A percentile compares a stretch with the other conserved stretches of the same genome.
Conservation (phyloP, 78 protist genomes). For the Tieghemostelium lacteum region DNA sequence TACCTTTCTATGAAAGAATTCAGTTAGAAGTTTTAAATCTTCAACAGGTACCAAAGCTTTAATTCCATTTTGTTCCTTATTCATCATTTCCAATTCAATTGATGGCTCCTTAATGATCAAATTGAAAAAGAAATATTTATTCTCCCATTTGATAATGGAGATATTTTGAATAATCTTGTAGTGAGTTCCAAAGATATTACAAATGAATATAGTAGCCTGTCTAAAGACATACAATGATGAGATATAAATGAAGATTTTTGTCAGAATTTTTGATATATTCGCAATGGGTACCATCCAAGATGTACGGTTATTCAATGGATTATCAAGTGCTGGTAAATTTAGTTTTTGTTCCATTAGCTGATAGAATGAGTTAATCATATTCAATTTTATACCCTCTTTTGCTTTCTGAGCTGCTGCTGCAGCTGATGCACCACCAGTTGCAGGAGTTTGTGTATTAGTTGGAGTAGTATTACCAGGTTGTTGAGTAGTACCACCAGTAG, state of each 20-base stretch:
- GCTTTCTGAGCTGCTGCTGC: no score
- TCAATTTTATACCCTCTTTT: background rate
- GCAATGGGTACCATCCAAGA: constrained; percentile 34
- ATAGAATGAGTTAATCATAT: constrained; percentile 2
- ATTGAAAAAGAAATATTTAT: background rate
- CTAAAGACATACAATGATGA: no score
- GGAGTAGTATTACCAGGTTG: no score
- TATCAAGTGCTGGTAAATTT: constrained; percentile 20
- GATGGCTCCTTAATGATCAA: background rate
- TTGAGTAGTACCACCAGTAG: background rate
- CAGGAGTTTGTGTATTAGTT: no score
- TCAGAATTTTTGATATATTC: background rate
- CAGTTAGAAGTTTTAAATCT: background rate
- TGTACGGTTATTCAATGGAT: constrained; percentile 32
- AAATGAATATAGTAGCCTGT: no score
- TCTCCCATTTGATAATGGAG: background rate
- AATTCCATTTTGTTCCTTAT: background rate
- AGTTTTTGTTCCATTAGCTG: constrained; percentile 46
- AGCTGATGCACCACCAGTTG: no score
- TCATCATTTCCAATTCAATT: no score
- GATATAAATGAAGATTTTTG: constrained; percentile 23
- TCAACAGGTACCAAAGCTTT: background rate
- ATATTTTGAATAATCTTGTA: background rate
- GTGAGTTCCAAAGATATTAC: no score
- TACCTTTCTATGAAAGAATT: constrained; percentile 45